Evolutionary conservation across 1,284 basidiomycete species (phyloP).

Genomic region (Trametes hirsuta): DNA sequence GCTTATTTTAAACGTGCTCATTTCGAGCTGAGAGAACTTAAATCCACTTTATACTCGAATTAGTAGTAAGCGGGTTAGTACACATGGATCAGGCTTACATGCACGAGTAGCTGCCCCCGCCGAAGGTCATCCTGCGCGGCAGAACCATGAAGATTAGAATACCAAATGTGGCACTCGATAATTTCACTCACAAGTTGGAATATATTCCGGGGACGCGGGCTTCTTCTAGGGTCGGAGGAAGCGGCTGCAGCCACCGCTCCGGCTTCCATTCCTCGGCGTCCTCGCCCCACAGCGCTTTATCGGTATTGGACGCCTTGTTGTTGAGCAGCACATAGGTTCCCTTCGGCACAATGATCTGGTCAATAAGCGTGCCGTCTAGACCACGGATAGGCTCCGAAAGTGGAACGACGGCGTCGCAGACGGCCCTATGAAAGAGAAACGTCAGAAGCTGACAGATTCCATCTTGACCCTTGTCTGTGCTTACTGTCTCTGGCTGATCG

Average conservation of each 20-base stretch:
- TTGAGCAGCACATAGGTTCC: not conserved
- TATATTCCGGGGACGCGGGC: constrained; percentile 5
- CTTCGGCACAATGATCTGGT: constrained; percentile 1
- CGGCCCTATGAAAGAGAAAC: not conserved
- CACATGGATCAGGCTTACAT: constrained; percentile 24
- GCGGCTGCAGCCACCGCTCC: constrained; percentile 5
- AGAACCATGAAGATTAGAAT: not conserved
- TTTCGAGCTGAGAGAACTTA: constrained; percentile 16
- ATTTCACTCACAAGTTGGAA: not conserved
- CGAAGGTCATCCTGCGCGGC: constrained; percentile 34
- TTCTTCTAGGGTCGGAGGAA: not conserved
- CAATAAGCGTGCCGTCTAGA: not conserved
- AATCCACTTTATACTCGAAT: not conserved
- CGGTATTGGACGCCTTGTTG: not conserved
- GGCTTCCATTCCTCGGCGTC: constrained; percentile 9
- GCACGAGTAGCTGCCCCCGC: constrained; percentile 35
- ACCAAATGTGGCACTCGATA: not conserved
- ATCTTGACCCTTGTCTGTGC: not conserved
- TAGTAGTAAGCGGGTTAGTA: too few relatives aligned
- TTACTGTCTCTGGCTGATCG: not conserved
- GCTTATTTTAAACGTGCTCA: constrained; percentile 5
- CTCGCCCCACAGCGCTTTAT: constrained; percentile 6
- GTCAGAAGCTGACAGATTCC: too few relatives aligned
- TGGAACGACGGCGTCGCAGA: not conserved
- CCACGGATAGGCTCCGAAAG: not conserved